Percentiles rank a stretch among this genome's conserved stretches.
Evolutionary conservation across 2,329 filamentous ascomycete species (phyloP).

Genomic region (Paraconiothyrium brasiliense): DNA sequence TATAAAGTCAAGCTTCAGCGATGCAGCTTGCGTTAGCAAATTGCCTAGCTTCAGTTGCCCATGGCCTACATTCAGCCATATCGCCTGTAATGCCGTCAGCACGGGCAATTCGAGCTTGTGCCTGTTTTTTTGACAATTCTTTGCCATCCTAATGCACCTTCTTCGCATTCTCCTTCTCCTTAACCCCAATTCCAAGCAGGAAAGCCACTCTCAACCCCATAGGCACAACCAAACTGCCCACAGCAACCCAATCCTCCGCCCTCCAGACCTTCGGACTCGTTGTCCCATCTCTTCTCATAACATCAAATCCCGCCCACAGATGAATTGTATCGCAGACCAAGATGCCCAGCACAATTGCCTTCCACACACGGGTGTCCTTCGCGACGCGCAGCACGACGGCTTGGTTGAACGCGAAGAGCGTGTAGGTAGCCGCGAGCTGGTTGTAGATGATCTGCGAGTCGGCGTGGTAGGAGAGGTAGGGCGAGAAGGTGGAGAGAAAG

Average conservation of each 20-base stretch:
- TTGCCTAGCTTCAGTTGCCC: neutral
- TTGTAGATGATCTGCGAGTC: conserved; percentile 67
- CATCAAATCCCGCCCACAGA: conserved; percentile 58
- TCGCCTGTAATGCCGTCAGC: neutral
- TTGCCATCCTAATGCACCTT: conserved; percentile 4
- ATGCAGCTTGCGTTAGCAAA: neutral
- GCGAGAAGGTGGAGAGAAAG: conserved; percentile 72
- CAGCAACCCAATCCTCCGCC: conserved; percentile 50
- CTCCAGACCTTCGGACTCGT: conserved; percentile 43
- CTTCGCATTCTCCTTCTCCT: conserved; percentile 23
- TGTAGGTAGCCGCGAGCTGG: conserved; percentile 79
- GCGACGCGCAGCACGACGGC: conserved; percentile 76
- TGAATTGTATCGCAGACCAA: conserved; percentile 79
- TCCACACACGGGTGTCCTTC: conserved; percentile 74
- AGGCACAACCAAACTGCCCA: conserved; percentile 45
- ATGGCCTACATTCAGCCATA: no score
- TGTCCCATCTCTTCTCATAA: conserved; percentile 41
- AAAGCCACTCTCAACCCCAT: conserved; percentile 48
- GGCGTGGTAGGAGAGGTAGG: conserved; percentile 51
- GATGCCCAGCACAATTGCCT: conserved; percentile 70
- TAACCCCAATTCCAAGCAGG: conserved; percentile 47
- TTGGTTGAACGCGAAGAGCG: conserved; percentile 81
- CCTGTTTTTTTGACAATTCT: no score
- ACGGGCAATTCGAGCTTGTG: no score
- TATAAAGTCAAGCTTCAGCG: neutral